Base-by-base conservation (phyloP, 129 eudicot species). In the Deinandra increscens region DNA sequence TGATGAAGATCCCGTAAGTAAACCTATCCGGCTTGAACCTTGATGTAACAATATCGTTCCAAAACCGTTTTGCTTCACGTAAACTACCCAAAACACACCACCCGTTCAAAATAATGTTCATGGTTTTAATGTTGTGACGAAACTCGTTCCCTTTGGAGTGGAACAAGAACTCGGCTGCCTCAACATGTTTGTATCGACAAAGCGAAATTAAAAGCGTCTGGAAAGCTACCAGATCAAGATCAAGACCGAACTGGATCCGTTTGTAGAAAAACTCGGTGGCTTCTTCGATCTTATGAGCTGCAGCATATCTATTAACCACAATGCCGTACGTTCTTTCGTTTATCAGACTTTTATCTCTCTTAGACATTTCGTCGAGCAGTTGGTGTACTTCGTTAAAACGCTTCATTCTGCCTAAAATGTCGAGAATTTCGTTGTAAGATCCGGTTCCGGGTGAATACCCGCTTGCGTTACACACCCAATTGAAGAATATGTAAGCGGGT, bases 321-420 rank as follows among this genome's bases (percentile, higher is more conserved):
- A 83, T 66, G 3, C 75, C 88, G 6, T 85, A 93, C 0, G 98
- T 83, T 69, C 81, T 70, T 53, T 89, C 95, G 50, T 80, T 81
- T 0, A 89, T 43, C 39, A 85, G 9, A 0, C 37, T 62, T 17
- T 81, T 79, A 31, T 49, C 33, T 83, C 81, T 89, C 60, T 74
- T 72, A 60, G 82, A 79, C 98, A 93, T 87, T 89, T 93, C 97
- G 74, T 93, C 95, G 80, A 93, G 89, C 95, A 93, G 72, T 66
- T 84, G 84, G 64, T 1, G 0, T 4, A 74, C 12, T 51, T 89
- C 91, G 8, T 73, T 74, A 37, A 93, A 93, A 15, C 85, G 77
- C 64, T 71, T 87, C 80, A 72, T 76, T 74, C 83, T 73, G 42
- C 98, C 98, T 9, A 93, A 80, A 29, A 83, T 83, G 50, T 85